Percentiles rank a stretch among this genome's conserved stretches.
phyloP scores from a whole-genome alignment of 495 filamentous ascomycete genomes.

The Chaetomium fimeti region DNA sequence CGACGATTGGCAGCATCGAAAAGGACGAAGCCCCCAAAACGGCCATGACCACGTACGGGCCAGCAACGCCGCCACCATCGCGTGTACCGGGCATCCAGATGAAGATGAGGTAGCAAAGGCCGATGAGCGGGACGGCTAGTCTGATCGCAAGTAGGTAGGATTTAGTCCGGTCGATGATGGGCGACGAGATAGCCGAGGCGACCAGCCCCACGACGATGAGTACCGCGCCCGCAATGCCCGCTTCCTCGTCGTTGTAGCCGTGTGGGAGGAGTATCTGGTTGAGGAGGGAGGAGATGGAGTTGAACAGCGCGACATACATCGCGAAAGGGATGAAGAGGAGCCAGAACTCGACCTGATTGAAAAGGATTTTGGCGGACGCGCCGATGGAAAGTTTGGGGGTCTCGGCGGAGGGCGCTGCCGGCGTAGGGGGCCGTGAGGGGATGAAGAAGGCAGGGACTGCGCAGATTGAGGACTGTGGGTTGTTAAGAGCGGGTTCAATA shows the following conservation, averaged over 20 bases:
- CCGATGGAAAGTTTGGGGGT: conserved; percentile 53
- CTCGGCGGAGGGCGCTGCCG: conserved; percentile 49
- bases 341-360: conserved; percentile 64
- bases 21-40: conserved; percentile 82
- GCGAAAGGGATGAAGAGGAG: conserved; percentile 72
- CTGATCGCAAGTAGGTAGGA: conserved; percentile 73
- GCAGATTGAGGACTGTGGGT: conserved; percentile 61
- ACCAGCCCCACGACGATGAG: conserved; percentile 90
- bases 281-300: conserved; percentile 80
- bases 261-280: conserved; percentile 88
- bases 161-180: conserved; percentile 82
- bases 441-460: conserved; percentile 82
- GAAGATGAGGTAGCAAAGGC: conserved; percentile 67
- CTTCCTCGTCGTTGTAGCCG: conserved; percentile 72
- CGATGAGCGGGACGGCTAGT: conserved; percentile 72
- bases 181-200: conserved; percentile 67
- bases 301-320: conserved; percentile 90
- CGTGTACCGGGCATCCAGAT: conserved; percentile 76
- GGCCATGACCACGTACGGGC: conserved; percentile 67
- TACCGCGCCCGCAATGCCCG: conserved; percentile 84
- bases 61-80: conserved; percentile 51
- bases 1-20: conserved; percentile 72
- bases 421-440: conserved; percentile 74
- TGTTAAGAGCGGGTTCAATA: conserved; percentile 12
- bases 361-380: conserved; percentile 51